Conservation (phyloP, 371 early-diverging fungal genomes). For the Astathelohania contejeani region DNA sequence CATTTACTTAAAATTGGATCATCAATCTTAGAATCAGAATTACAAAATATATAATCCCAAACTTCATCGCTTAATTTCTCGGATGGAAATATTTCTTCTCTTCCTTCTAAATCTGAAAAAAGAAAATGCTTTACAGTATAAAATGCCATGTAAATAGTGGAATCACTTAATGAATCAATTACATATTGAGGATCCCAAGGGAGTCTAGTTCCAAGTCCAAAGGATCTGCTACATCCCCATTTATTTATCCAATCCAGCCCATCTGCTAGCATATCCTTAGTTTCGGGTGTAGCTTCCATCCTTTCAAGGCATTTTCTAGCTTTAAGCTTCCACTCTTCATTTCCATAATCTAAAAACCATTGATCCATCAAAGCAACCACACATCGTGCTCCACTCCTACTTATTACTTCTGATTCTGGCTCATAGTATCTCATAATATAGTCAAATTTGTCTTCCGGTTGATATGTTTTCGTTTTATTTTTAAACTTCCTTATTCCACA, state of each 20-base stretch:
- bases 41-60: slow-evolving; percentile 78
- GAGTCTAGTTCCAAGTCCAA: slow-evolving; percentile 82
- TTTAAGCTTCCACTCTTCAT: slow-evolving; percentile 66
- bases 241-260: slow-evolving; percentile 85
- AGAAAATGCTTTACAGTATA: slow-evolving; percentile 89
- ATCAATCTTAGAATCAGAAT: slow-evolving; percentile 53
- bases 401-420: slow-evolving; percentile 81
- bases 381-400: slow-evolving; percentile 89
- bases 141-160: slow-evolving; percentile 99
- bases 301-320: slow-evolving; percentile 57
- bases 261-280: slow-evolving; percentile 66
- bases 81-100: slow-evolving; percentile 62
- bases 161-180: slow-evolving; percentile 95
- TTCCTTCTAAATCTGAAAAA: slow-evolving; percentile 59
- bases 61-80: slow-evolving; percentile 75
- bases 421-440: slow-evolving; percentile 56
- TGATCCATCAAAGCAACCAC: slow-evolving; percentile 91
- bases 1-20: slow-evolving; percentile 23
- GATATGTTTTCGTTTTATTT: not conserved
- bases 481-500: not conserved
- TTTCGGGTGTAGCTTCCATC: slow-evolving; percentile 73
- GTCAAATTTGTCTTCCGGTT: not conserved
- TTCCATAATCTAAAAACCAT: slow-evolving; percentile 98
- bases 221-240: slow-evolving; percentile 94
- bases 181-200: slow-evolving; percentile 89